These are phyloP conservation scores for Staphylotrichum longicolle DNA, from an alignment of 495 filamentous ascomycete species.

Conservation along the genomic window DNA sequence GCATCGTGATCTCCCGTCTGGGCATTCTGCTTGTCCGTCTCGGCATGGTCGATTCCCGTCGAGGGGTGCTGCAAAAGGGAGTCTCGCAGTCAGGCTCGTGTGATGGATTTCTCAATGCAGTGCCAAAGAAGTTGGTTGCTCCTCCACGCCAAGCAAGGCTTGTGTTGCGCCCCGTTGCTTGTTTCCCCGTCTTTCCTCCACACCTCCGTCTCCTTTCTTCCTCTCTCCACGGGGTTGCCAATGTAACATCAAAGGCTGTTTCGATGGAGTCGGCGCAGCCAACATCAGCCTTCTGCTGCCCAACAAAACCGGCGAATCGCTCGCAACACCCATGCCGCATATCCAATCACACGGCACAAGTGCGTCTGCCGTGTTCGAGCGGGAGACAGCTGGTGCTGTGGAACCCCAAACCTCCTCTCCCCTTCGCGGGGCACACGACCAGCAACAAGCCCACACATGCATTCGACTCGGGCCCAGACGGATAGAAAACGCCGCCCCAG, in stretches of 20 bases:
- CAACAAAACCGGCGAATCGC: neutral
- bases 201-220: neutral
- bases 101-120: constrained; percentile 4
- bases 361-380: neutral
- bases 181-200: constrained; percentile 13
- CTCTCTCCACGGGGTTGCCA: neutral
- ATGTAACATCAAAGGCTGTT: too few species aligned
- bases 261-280: too few species aligned
- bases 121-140: neutral
- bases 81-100: constrained; percentile 7
- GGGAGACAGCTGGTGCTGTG: neutral
- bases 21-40: constrained; percentile 28
- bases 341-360: constrained; percentile 5
- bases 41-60: constrained; percentile 22
- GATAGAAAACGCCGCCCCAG: neutral
- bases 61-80: constrained; percentile 10
- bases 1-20: constrained; percentile 37
- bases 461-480: neutral
- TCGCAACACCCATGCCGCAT: neutral
- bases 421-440: neutral
- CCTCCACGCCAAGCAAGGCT: constrained; percentile 18
- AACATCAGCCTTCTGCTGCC: too few species aligned
- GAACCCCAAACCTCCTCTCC: neutral
- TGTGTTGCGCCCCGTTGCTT: constrained; percentile 14
- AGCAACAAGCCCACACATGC: neutral